Percentiles rank a stretch among this genome's conserved stretches.
phyloP scores from a whole-genome alignment of 257 asterid genomes.

The Jacaranda mimosifolia region DNA sequence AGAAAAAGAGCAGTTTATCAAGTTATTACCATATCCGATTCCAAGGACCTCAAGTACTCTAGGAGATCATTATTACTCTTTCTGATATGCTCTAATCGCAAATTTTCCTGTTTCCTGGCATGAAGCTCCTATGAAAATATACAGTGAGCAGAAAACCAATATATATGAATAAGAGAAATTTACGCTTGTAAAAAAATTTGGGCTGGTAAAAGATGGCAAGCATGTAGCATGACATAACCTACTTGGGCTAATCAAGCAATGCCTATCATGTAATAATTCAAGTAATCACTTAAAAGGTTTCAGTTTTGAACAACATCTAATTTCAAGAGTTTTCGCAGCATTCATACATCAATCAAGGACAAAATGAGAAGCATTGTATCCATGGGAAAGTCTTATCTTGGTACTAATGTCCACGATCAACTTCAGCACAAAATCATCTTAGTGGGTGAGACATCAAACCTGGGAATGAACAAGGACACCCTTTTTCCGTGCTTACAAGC shows the following conservation, averaged over 20 bases:
- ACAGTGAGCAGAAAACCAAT: conserved; percentile 29
- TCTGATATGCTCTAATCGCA: conserved; percentile 65
- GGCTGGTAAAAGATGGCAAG: too few relatives aligned
- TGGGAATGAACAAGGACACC: not conserved
- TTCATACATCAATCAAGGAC: too few relatives aligned
- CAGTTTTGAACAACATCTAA: not conserved
- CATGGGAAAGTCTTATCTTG: too few relatives aligned
- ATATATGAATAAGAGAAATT: conserved; percentile 7
- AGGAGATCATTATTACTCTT: conserved; percentile 76
- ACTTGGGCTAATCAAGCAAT: not conserved
- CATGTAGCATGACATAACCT: not conserved
- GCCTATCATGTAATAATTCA: not conserved
- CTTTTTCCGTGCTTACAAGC: not conserved
- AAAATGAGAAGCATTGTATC: too few relatives aligned
- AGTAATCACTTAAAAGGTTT: not conserved
- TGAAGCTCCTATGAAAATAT: conserved; percentile 67
- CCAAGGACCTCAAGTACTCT: conserved; percentile 89
- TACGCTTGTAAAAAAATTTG: not conserved
- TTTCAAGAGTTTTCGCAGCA: too few relatives aligned
- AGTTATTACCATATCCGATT: conserved; percentile 81
- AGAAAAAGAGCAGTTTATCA: not conserved
- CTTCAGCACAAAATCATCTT: not conserved
- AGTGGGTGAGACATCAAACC: not conserved
- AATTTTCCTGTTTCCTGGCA: conserved; percentile 64
- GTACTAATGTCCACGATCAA: not conserved